Base-by-base conservation (phyloP, 2,329 filamentous ascomycete genomes). In the Penicillium frequentans region DNA sequence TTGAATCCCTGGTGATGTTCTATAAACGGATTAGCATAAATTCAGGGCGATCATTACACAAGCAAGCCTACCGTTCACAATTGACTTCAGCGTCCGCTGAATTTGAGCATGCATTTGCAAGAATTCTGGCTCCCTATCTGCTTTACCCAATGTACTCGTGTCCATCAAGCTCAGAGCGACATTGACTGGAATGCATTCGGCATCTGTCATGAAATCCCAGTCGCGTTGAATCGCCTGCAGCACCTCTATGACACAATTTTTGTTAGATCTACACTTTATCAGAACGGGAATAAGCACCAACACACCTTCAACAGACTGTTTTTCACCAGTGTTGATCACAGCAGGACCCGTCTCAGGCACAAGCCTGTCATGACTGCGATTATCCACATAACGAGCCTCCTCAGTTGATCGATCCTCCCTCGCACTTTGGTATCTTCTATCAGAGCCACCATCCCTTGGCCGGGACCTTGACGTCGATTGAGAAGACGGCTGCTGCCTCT, bases 1-100 rank as follows among this genome's bases (percentile, higher is more conserved):
- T 98, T 99, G 83, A 99, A 99, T 47, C 95, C 96, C 75, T 99
- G 95, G 71, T 99, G 93, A 71, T 99, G 93, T 77, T 99, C 93
- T 82, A 57, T 2, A 27, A 16, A 19, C 23, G 53, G 9, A 48
- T 27, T 23, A 42, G 56, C 29, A 54, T 50, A 46, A 46, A 14
- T 35, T 8, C 7, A 1, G 19, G 42, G 5, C n/a, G 9, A 6
- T 23, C 16, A 21, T 26, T 10, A 11, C 10, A 19, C 10, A 35
- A 24, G 16, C n/a, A 19, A 16, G 68, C 73, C 35, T 48, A 82
- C 80, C 80, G 74, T 99, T 96, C 26, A 99, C 95, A 67, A 99
- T 96, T 33, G 88, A 87, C 75, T 96, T 97, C 56, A 99, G 82
- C 10, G 93, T 93, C 66, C 89, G 89, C 72, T 99, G 93, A n/a